Base-by-base conservation (phyloP, 192 early-diverging fungal species). In the Umbelopsis sp. region DNA sequence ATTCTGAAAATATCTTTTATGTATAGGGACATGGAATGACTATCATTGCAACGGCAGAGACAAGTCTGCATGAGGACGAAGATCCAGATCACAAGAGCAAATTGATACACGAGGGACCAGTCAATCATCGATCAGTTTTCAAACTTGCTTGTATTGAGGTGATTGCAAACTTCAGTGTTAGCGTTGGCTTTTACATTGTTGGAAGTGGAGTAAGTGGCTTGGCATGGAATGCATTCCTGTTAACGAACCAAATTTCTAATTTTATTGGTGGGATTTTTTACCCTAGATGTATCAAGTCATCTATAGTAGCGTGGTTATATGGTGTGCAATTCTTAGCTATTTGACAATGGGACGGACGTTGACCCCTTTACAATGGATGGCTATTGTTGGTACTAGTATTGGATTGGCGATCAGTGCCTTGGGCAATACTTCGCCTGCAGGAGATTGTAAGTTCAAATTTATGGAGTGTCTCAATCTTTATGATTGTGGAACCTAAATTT, bases 281-380 rank as follows among this genome's bases (percentile, higher is more conserved):
- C 20, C 3, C 27, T 74, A 88, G 86, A 85, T 86, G 84, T 88
- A 83, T 51, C 86, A 88, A 81, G 82, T 88, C 16, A 86, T 88
- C 49, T 86, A 88, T 66, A 83, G 81, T 47, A 84, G 83, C 16
- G 82, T 88, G 16, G 87, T 88, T 23, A 86, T 88, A 41, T 88
- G 87, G 87, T 88, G 87, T 53, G 87, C 87, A 8, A 84, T 88
- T 50, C 68, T 88, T 18, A 81, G 83, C 4, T 82, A 81, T 23
- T 74, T 88, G 46, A 80, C 85, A n/a, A 77, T 88, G 68, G 73
- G 74, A 16, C 50, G 87, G 51, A 78, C 65, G 66, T 66, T 88
- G 12, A 80, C 82, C 23, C 67, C 67, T 13, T 33, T 84, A 11
- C 87, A 88, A 64, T 86, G 83, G 80, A 9, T 84, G 20, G 79